Evolutionary conservation across 768 basidiomycete genomes (phyloP).

Genomic region (Psilocybe subaeruginosa): DNA sequence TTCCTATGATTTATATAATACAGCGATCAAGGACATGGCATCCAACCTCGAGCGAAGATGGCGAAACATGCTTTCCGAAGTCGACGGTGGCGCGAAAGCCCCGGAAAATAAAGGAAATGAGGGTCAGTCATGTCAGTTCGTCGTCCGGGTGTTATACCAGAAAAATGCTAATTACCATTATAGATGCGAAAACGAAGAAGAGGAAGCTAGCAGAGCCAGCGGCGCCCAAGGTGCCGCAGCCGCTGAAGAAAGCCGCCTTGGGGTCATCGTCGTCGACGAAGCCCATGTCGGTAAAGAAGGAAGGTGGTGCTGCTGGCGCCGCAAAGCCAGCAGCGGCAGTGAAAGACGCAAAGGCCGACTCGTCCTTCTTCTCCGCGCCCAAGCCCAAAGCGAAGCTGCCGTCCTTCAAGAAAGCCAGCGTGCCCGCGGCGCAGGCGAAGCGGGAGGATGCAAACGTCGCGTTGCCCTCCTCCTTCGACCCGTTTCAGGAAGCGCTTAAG

Average conservation of each 20-base stretch:
- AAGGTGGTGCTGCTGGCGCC: conserved; percentile 23
- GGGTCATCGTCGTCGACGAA: conserved; percentile 44
- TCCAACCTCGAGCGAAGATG: conserved; percentile 85
- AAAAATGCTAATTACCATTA: conserved; percentile 1
- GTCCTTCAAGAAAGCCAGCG: conserved; percentile 79
- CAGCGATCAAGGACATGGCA: conserved; percentile 95
- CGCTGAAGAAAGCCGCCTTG: conserved; percentile 69
- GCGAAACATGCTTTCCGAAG: conserved; percentile 59
- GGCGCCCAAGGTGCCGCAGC: conserved; percentile 47
- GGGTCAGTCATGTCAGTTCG: conserved; percentile 73
- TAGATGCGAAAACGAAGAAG: conserved; percentile 71
- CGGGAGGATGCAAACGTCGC: conserved; percentile 68
- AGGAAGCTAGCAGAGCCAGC: conserved; percentile 65
- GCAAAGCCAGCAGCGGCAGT: conserved; percentile 27
- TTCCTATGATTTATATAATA: conserved; percentile 29
- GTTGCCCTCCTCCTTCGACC: conserved; percentile 76
- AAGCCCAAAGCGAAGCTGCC: conserved; percentile 85
- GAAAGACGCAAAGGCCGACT: conserved; percentile 81
- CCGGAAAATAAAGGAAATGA: conserved; percentile 53
- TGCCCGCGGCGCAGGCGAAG: conserved; percentile 29
- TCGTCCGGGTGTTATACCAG: conserved; percentile 18
- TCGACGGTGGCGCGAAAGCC: conserved; percentile 42
- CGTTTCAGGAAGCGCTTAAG: conserved; percentile 84
- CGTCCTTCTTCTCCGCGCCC: conserved; percentile 86
- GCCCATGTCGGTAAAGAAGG: conserved; percentile 59